Percentiles rank a stretch among this genome's conserved stretches.
Evolutionary conservation across 768 basidiomycete species (phyloP).

Genomic region (Tricholoma furcatifolium): DNA sequence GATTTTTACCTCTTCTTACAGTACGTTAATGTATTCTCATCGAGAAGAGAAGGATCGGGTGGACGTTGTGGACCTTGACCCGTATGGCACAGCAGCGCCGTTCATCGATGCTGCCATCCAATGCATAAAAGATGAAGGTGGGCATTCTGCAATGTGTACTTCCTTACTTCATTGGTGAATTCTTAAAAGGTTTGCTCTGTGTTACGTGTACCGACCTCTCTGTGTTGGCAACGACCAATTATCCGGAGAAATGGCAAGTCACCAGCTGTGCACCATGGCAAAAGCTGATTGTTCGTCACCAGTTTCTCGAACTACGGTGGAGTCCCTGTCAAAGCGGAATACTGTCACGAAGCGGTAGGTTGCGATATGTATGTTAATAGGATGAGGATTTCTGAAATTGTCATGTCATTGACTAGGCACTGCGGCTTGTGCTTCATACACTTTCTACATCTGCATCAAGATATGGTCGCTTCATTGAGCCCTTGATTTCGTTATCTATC

Average conservation of each 20-base stretch:
- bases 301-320: slow-evolving; percentile 92
- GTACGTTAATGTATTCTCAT: slow-evolving; percentile 89
- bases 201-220: slow-evolving; percentile 97
- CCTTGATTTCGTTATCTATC: slow-evolving; percentile 87
- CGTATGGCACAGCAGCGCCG: slow-evolving; percentile 95
- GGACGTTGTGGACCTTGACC: slow-evolving; percentile 96
- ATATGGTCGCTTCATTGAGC: slow-evolving; percentile 91
- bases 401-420: slow-evolving; percentile 52
- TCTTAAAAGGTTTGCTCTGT: slow-evolving; percentile 74
- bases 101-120: slow-evolving; percentile 96
- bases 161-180: not conserved
- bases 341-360: slow-evolving; percentile 88
- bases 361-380: not conserved
- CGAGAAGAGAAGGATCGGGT: slow-evolving; percentile 72
- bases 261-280: not conserved
- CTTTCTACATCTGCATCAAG: slow-evolving; percentile 85
- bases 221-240: slow-evolving; percentile 91
- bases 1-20: slow-evolving; percentile 26
- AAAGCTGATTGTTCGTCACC: not conserved
- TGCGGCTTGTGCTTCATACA: slow-evolving; percentile 87
- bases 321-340: slow-evolving; percentile 86
- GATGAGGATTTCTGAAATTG: not conserved
- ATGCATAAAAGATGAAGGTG: slow-evolving; percentile 83
- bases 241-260: slow-evolving; percentile 91
- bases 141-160: slow-evolving; percentile 16